Evolutionary conservation across 2,329 filamentous ascomycete species (phyloP).

Genomic region (Chalara sp.): DNA sequence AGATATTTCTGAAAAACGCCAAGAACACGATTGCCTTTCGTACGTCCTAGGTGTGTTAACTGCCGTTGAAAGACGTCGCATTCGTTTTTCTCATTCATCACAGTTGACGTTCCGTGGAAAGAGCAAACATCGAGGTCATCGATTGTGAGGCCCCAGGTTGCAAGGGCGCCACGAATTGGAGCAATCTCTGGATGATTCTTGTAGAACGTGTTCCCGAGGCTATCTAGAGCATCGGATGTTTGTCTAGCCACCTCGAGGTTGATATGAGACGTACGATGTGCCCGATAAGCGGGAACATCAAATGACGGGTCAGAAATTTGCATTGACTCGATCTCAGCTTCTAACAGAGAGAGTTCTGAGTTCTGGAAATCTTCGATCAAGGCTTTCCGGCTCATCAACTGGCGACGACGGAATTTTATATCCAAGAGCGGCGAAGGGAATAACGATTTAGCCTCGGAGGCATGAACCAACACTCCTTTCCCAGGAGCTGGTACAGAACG

Average conservation of each 20-base stretch:
- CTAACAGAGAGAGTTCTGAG: background rate
- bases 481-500: slow-evolving; percentile 92
- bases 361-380: background rate
- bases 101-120: slow-evolving; percentile 96
- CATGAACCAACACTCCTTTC: slow-evolving; percentile 89
- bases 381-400: slow-evolving; percentile 61
- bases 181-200: slow-evolving; percentile 90
- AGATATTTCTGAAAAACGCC: slow-evolving; percentile 98
- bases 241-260: background rate
- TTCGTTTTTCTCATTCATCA: slow-evolving; percentile 98
- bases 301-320: background rate
- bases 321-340: background rate
- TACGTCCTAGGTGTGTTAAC: slow-evolving; percentile 85
- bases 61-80: slow-evolving; percentile 93
- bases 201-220: slow-evolving; percentile 78
- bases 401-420: slow-evolving; percentile 82
- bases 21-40: slow-evolving; percentile 78
- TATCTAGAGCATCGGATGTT: background rate
- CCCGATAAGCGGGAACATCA: background rate
- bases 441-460: slow-evolving; percentile 77
- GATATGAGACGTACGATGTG: background rate
- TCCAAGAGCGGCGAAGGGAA: slow-evolving; percentile 90
- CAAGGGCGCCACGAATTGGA: slow-evolving; percentile 84
- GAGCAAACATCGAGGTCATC: slow-evolving; percentile 92
- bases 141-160: slow-evolving; percentile 92